Conservation (phyloP, 2,329 filamentous ascomycete genomes). For the Aspergillus sp. region DNA sequence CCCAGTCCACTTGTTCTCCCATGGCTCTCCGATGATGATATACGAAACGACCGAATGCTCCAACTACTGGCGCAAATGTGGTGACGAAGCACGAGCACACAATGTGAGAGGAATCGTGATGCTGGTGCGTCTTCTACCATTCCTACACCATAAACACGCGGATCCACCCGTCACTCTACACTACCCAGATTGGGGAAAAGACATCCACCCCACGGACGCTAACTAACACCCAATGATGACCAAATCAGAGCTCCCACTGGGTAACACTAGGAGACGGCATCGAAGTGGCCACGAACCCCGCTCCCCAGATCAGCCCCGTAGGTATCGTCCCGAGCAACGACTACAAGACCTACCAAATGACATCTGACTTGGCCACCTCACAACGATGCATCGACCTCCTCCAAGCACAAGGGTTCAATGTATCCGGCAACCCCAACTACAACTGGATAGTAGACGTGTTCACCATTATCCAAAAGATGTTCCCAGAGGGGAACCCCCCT, state of each 20-base stretch:
- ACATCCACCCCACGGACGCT: not conserved
- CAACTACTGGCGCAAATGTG: not conserved
- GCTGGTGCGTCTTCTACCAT: not conserved
- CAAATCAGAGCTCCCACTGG: not conserved
- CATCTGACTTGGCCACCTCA: not conserved
- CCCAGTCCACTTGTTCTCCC: conserved; percentile 3
- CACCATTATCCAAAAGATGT: not conserved
- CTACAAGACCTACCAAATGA: not conserved
- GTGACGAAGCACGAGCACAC: not conserved
- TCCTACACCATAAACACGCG: not conserved
- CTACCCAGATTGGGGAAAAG: not conserved
- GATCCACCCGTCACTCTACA: not conserved
- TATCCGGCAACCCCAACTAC: not conserved
- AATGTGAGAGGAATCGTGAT: not conserved
- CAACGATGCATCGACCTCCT: not conserved
- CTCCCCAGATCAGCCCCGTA: not conserved
- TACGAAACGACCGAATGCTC: not conserved
- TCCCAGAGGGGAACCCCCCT: not conserved
- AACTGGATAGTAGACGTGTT: not conserved
- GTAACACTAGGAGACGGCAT: not conserved
- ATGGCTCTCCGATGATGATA: conserved; percentile 2
- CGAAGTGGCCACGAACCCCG: not conserved
- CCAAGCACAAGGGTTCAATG: not conserved
- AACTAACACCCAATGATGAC: not conserved
- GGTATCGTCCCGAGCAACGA: not conserved